Evolutionary conservation across 208 protist genomes (phyloP), one percentile per base, ranked within the genome.

Genomic region (Tetramitus jugosus): DNA sequence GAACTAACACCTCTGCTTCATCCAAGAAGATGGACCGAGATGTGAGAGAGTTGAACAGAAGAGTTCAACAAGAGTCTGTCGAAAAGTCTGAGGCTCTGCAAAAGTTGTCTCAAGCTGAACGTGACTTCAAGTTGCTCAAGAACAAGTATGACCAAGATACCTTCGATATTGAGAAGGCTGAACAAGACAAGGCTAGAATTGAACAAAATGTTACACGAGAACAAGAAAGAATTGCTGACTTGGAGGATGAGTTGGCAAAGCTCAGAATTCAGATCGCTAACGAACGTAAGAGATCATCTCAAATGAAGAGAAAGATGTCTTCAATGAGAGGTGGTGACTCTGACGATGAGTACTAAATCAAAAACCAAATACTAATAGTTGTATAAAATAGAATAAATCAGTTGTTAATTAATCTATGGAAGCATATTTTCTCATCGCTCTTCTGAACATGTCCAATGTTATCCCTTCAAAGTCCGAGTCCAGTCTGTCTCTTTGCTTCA

Each of bases 341-440:
- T 31, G 56, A 62, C 29, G 56, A 62, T 62, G 56, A 62, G 29
- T 62, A n/a, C n/a, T n/a, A n/a, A n/a, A n/a, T n/a, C n/a, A n/a
- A n/a, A n/a, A n/a, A n/a, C n/a, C n/a, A n/a, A n/a, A n/a, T n/a
- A n/a, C n/a, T n/a, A n/a, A n/a, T n/a, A n/a, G n/a, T n/a, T n/a
- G n/a, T n/a, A n/a, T n/a, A n/a, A n/a, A n/a, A n/a, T n/a, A n/a
- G n/a, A n/a, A n/a, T n/a, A n/a, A n/a, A n/a, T n/a, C n/a, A n/a
- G n/a, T n/a, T n/a, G n/a, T n/a, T n/a, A n/a, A n/a, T n/a, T n/a
- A n/a, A n/a, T n/a, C n/a, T n/a, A n/a, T n/a, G n/a, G n/a, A n/a
- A n/a, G n/a, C n/a, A n/a, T n/a, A 56, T 56, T 56, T 56, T 56
- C 14, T 20, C 10, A 56, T 10, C 20, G 49, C 49, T 56, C 20